Base-by-base conservation (phyloP, 2,329 filamentous ascomycete genomes). In the Neofusicoccum sp. region DNA sequence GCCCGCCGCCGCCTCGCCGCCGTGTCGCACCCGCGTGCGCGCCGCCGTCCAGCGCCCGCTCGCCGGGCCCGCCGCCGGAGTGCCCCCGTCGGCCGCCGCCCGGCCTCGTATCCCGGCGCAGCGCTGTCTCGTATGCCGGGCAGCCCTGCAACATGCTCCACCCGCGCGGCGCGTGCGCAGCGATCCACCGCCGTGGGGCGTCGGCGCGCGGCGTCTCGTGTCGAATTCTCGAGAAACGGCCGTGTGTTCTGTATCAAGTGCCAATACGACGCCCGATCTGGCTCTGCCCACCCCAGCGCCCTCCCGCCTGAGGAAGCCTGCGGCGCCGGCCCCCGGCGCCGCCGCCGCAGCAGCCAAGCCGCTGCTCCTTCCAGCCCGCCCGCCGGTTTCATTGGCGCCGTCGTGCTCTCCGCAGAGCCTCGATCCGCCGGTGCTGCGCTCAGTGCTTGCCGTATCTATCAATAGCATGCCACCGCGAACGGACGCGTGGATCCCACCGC, bases 181-280 rank as follows among this genome's bases (percentile, higher is more conserved):
- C 38, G 51, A 56, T 56, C 51, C 51, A 56, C 51, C 51, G 48
- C 20, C 31, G 49, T 53, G 49, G 49, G 49, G 49, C 49, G 34
- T 8, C 14, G 36, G 36, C 51, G 51, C 51, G 41, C 43, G 51
- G 51, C 51, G 14, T 24, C 51, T 56, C 51, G 51, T 56, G 51
- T 56, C 51, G 51, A 56, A 56, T 33, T 43, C 51, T 56, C 51
- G 51, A 56, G 51, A 56, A 56, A 56, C 51, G 51, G 51, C 51
- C 51, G n/a, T n/a, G 51, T 56, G 51, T 56, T 43, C 38, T 56
- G 51, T 56, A 56, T 43, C 51, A 33, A 43, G 26, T 41, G n/a
- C 51, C 26, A 43, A 56, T 56, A 56, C 51, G 26, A 30, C 34
- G 34, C 49, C 14, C 34, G 12, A 53, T 40, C 40, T 36, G 36